Conservation (phyloP, 768 basidiomycete species). For the Coprinopsis sp. region DNA sequence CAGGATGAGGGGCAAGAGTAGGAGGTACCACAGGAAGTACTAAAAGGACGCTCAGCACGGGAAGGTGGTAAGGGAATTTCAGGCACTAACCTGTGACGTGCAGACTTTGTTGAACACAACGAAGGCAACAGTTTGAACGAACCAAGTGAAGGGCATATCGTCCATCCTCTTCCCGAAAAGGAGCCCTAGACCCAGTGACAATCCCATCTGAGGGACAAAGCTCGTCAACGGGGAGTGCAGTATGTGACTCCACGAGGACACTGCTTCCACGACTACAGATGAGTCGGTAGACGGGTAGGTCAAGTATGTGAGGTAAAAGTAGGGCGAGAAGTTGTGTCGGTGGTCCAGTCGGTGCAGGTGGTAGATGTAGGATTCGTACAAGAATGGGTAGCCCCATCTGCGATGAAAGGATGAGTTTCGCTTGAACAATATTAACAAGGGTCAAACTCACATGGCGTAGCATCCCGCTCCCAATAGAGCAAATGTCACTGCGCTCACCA, state of each 20-base stretch:
- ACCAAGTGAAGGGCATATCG: conserved; percentile 81
- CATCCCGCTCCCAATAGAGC: conserved; percentile 53
- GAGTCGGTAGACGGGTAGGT: conserved; percentile 52
- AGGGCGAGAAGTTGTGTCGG: conserved; percentile 97
- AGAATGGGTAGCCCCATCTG: conserved; percentile 94
- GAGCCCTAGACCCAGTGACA: conserved; percentile 72
- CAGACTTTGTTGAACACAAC: conserved; percentile 99
- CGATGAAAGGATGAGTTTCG: not conserved
- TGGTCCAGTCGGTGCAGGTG: conserved; percentile 90
- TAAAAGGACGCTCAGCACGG: conserved; percentile 25
- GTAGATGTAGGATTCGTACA: conserved; percentile 90
- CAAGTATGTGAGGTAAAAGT: conserved; percentile 94
- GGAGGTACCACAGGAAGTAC: conserved; percentile 98
- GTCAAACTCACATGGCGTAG: conserved; percentile 55
- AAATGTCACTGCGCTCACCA: conserved; percentile 71
- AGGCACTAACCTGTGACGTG: conserved; percentile 75
- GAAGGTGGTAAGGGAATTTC: not conserved
- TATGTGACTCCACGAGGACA: conserved; percentile 35
- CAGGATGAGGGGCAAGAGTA: conserved; percentile 79
- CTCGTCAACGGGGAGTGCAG: conserved; percentile 73
- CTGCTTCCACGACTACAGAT: conserved; percentile 14
- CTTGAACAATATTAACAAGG: conserved; percentile 4
- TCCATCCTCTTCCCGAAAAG: conserved; percentile 52
- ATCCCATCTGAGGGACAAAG: conserved; percentile 77
- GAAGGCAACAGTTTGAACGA: conserved; percentile 85